phyloP scores from a whole-genome alignment of 2,329 filamentous ascomycete species.

The Colletotrichum plurivorum region DNA sequence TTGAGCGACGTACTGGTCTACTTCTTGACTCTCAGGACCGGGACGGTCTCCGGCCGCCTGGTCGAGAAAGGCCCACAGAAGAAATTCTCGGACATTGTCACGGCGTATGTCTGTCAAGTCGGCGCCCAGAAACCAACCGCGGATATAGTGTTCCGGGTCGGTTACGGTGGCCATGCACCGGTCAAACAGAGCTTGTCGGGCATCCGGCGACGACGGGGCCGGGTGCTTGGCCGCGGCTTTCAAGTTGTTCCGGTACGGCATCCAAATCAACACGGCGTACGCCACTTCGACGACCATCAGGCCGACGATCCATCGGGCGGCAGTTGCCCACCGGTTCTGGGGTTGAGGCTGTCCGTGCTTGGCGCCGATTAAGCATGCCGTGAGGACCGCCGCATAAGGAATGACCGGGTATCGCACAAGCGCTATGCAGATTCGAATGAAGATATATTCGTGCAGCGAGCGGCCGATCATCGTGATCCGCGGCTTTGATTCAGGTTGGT shows the following conservation, averaged over 20 bases:
- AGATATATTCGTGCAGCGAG: constrained; percentile 43
- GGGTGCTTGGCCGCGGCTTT: constrained; percentile 57
- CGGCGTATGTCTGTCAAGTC: constrained; percentile 68
- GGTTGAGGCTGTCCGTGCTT: constrained; percentile 36
- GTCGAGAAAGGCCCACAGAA: constrained; percentile 78
- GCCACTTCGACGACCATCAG: constrained; percentile 54
- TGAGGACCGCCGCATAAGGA: constrained; percentile 53
- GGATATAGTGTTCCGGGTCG: constrained; percentile 70
- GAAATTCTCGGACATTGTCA: constrained; percentile 79
- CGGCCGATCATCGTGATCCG: constrained; percentile 23
- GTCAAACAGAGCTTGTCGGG: constrained; percentile 69
- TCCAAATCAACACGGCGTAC: constrained; percentile 60
- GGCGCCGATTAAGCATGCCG: constrained; percentile 44
- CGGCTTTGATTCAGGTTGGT: not conserved
- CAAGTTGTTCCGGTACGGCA: constrained; percentile 58
- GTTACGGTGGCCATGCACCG: constrained; percentile 69
- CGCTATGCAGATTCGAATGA: constrained; percentile 63
- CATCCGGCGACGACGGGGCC: constrained; percentile 55
- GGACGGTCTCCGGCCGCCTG: constrained; percentile 43
- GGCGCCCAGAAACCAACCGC: constrained; percentile 77
- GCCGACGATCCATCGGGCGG: constrained; percentile 9
- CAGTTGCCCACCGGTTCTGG: constrained; percentile 45
- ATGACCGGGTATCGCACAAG: constrained; percentile 64
- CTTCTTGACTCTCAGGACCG: constrained; percentile 46
- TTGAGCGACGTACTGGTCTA: constrained; percentile 61